phyloP scores from a whole-genome alignment of 306 rosid species.

The Cajanus cajan region DNA sequence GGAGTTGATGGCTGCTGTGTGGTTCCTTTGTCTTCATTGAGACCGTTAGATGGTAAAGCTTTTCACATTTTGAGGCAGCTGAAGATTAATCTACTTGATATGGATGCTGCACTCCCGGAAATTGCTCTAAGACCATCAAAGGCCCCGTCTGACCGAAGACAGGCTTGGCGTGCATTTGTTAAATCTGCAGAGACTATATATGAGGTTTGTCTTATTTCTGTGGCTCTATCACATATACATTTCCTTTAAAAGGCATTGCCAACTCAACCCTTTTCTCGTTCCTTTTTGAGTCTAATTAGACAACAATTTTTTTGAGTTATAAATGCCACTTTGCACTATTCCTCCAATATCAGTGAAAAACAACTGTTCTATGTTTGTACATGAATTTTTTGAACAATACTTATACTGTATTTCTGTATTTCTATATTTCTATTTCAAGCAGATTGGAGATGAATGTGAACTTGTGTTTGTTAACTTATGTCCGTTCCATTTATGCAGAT shows the following conservation, averaged over 20 bases:
- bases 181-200: conserved; percentile 84
- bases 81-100: conserved; percentile 83
- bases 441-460: neutral
- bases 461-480: conserved; percentile 6
- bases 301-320: neutral
- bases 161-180: conserved; percentile 93
- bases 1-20: conserved; percentile 67
- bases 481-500: conserved; percentile 57
- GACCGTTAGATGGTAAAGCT: conserved; percentile 78
- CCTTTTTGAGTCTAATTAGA: neutral
- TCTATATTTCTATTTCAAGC: conserved; percentile 9
- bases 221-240: conserved; percentile 9
- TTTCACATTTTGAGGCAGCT: conserved; percentile 69
- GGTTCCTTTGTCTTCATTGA: conserved; percentile 78
- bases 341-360: neutral
- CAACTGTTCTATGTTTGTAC: conserved; percentile 13
- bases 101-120: conserved; percentile 86
- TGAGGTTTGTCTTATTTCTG: conserved; percentile 57
- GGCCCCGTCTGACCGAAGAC: conserved; percentile 62
- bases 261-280: neutral
- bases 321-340: neutral
- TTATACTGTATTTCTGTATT: too few species aligned
- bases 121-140: conserved; percentile 79
- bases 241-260: conserved; percentile 1
- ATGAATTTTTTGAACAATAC: neutral